Percentiles rank a stretch among this genome's conserved stretches.
phyloP scores from a whole-genome alignment of 768 basidiomycete species.

The Termitomyces sp. region DNA sequence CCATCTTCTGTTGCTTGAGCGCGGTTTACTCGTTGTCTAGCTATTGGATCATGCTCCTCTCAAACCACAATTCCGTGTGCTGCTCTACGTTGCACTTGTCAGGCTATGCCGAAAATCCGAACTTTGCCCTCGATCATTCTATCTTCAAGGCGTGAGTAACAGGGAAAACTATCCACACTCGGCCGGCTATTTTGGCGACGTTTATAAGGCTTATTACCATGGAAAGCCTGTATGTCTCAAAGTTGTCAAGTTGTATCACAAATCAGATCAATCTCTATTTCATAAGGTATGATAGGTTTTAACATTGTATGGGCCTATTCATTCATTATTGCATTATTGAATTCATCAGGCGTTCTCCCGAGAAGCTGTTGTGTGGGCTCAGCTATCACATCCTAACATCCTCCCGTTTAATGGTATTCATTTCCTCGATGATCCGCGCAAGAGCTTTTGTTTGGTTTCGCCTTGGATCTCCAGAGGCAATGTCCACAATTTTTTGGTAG shows the following conservation, averaged over 20 bases:
- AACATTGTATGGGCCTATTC: not conserved
- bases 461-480: constrained; percentile 37
- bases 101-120: constrained; percentile 21
- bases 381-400: too few relatives aligned
- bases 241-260: constrained; percentile 21
- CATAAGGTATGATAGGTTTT: constrained; percentile 17
- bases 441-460: constrained; percentile 29
- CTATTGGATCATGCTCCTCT: constrained; percentile 16
- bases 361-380: too few relatives aligned
- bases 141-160: constrained; percentile 7
- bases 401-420: constrained; percentile 32
- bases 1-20: not conserved
- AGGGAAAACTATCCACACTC: constrained; percentile 8
- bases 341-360: constrained; percentile 22
- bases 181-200: constrained; percentile 23
- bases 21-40: constrained; percentile 7
- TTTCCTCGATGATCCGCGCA: constrained; percentile 18
- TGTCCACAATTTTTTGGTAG: constrained; percentile 20
- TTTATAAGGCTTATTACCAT: constrained; percentile 21
- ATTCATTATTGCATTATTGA: too few relatives aligned
- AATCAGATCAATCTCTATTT: constrained; percentile 11
- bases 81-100: constrained; percentile 15
- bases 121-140: too few relatives aligned
- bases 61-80: constrained; percentile 5
- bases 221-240: constrained; percentile 23